Evolutionary conservation across 106 monocot genomes (phyloP), one percentile per base, ranked within the genome.

Genomic region (Iris macrosiphon): DNA sequence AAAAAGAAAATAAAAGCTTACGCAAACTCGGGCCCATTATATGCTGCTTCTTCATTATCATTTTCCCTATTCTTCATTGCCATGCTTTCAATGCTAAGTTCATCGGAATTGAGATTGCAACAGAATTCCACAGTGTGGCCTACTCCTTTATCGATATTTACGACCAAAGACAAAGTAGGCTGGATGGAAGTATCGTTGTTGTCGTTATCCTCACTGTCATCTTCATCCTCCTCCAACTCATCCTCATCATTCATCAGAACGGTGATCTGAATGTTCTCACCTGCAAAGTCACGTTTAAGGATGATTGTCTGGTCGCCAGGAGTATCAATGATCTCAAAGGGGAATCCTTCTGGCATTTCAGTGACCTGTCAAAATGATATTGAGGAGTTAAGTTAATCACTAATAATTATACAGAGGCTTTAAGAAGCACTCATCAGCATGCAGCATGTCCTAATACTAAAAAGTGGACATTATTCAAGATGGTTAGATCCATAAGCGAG

Each of bases 241-340:
- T 61, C 69, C 15, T 62, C 70, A 1, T 31, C 56, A 23, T 81
- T 67, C 65, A 78, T 52, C 16, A 66, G 80, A 39, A 89, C 77
- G 45, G 59, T 57, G 45, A 68, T 82, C 55, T 85, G 69, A 21
- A 96, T 86, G 16, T 38, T 70, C 72, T 96, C 95, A 34, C 76
- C 82, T 3, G 17, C 49, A 56, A 74, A 66, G 24, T 79, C 60
- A 5, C 95, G 63, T 37, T 80, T 76, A 15, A 96, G 71, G 24
- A 69, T 70, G 24, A 96, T 78, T 4, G 79, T 23, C 28, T 96
- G 79, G 16, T 96, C 89, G 15, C 89, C 89, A 46, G 82, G 76
- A 38, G 68, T 86, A 66, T 96, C 95, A 23, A 79, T 59, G 18
- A 96, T 83, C 59, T 77, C 71, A 62, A 96, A 96, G 5, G 89